Conservation (phyloP, 2,329 filamentous ascomycete species). For the Aspergillus felis region DNA sequence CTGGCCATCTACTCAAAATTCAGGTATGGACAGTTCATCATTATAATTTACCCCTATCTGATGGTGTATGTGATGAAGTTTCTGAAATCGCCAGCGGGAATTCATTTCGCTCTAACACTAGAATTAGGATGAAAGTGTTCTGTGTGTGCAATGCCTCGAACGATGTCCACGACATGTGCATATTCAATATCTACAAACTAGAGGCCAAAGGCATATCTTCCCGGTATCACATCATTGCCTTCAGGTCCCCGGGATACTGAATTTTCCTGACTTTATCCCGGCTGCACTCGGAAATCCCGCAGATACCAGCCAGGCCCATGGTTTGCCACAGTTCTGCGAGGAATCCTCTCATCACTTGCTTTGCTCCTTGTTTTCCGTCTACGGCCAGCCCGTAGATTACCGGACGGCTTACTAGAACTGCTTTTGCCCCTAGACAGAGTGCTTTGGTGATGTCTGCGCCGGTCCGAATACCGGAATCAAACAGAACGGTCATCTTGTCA, state of each 20-base stretch:
- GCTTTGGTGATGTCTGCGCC: constrained; percentile 52
- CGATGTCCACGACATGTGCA: neutral
- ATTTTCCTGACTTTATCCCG: constrained; percentile 31
- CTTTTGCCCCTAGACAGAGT: constrained; percentile 53
- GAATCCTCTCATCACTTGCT: constrained; percentile 48
- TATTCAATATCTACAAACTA: neutral
- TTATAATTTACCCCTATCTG: neutral
- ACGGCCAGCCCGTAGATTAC: constrained; percentile 57
- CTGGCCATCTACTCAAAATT: neutral
- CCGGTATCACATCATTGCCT: constrained; percentile 28
- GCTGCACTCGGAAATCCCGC: constrained; percentile 32
- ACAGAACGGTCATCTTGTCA: constrained; percentile 44
- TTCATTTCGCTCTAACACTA: neutral
- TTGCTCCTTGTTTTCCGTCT: constrained; percentile 53
- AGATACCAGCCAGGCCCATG: constrained; percentile 53
- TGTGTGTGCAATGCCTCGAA: neutral
- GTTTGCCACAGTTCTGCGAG: constrained; percentile 54
- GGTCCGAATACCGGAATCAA: constrained; percentile 50
- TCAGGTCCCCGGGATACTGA: constrained; percentile 33
- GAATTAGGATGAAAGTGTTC: neutral
- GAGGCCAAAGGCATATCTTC: neutral
- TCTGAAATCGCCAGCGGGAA: too few relatives aligned
- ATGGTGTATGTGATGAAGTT: too few relatives aligned
- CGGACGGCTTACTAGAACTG: constrained; percentile 55
- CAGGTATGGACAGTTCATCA: neutral